Conservation (phyloP, 2,329 filamentous ascomycete genomes). For the Xylaria sp. region DNA sequence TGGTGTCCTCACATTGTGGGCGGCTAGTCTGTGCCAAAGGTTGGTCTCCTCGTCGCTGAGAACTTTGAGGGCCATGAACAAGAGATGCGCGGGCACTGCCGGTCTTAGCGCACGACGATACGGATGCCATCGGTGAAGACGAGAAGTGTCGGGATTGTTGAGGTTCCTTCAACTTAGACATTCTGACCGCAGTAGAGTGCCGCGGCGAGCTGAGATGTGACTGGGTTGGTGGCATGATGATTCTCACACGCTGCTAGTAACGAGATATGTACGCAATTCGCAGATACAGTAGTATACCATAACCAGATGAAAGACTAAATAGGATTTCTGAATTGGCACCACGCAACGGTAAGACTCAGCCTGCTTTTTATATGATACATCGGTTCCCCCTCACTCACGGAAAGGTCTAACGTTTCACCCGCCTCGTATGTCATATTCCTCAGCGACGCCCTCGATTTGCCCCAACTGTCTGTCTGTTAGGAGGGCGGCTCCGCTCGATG, state of each 20-base stretch:
- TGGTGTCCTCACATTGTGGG: neutral
- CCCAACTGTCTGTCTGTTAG: neutral
- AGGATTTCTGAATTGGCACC: neutral
- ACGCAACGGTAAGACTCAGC: neutral
- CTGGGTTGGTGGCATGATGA: conserved; percentile 7
- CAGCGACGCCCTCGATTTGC: neutral
- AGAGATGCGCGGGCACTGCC: neutral
- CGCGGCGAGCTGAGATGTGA: neutral
- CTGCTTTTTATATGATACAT: conserved; percentile 4
- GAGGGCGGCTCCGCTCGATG: conserved; percentile 1
- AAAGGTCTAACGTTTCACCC: conserved; percentile 3
- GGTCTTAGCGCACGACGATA: neutral
- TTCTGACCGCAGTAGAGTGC: neutral
- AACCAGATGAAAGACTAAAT: neutral
- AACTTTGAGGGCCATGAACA: neutral
- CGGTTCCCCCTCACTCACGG: neutral
- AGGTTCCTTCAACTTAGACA: neutral
- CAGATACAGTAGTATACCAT: neutral
- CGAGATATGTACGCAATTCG: neutral
- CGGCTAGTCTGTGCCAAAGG: neutral
- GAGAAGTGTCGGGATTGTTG: neutral
- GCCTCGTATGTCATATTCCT: conserved; percentile 13
- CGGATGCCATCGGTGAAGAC: neutral
- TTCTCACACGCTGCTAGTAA: neutral
- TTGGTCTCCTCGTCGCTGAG: neutral